phyloP scores from a whole-genome alignment of 2,329 filamentous ascomycete species.

The Emmonsia crescens region DNA sequence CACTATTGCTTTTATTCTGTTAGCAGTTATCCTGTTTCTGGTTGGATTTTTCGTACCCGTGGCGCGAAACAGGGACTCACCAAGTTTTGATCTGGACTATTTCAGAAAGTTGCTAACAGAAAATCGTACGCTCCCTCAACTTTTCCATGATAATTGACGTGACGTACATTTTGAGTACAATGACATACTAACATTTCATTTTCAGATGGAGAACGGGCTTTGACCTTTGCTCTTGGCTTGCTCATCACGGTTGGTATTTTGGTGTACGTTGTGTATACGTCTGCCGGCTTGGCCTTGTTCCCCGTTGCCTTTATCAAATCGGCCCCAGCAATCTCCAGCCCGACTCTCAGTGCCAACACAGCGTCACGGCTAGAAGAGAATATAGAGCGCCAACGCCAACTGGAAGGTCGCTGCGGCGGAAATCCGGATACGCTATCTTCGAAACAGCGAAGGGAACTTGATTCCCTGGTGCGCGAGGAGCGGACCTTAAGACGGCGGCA shows the following conservation, averaged over 20 bases:
- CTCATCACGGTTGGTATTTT: conserved; percentile 77
- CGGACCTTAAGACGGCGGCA: conserved; percentile 83
- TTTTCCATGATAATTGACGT: neutral
- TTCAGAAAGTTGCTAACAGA: conserved; percentile 75
- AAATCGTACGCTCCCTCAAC: conserved; percentile 49
- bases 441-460: conserved; percentile 81
- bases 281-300: conserved; percentile 74
- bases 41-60: conserved; percentile 90
- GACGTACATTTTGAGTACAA: conserved; percentile 2
- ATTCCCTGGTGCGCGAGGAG: conserved; percentile 78
- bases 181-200: conserved; percentile 7
- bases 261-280: conserved; percentile 81
- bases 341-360: conserved; percentile 65
- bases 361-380: conserved; percentile 75
- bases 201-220: conserved; percentile 71
- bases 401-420: conserved; percentile 74
- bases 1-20: conserved; percentile 71
- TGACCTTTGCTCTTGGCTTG: conserved; percentile 83
- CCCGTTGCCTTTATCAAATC: conserved; percentile 89
- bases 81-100: conserved; percentile 74
- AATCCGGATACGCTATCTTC: conserved; percentile 62
- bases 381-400: conserved; percentile 79
- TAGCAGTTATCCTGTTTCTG: conserved; percentile 69
- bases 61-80: conserved; percentile 53
- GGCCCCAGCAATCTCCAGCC: conserved; percentile 73